Conservation (phyloP, 768 basidiomycete genomes). For the Cantharellus cinnabarinus region DNA sequence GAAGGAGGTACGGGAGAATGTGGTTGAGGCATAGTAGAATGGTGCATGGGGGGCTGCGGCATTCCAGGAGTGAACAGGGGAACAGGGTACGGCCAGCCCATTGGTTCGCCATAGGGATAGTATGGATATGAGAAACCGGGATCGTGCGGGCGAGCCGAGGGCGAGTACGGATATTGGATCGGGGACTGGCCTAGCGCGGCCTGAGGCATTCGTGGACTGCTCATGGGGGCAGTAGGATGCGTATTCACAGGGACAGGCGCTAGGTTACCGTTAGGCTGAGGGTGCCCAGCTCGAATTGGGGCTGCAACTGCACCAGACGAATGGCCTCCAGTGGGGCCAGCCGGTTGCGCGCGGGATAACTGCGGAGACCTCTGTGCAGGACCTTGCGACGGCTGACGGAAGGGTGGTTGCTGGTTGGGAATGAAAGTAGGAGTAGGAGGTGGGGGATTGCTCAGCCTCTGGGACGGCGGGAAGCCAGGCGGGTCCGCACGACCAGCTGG, state of each 20-base stretch:
- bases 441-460: not conserved
- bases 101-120: not conserved
- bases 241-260: not conserved
- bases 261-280: not conserved
- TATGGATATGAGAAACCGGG: not conserved
- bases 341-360: not conserved
- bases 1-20: not conserved
- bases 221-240: not conserved
- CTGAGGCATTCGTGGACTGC: not conserved
- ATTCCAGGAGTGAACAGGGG: not conserved
- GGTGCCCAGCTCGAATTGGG: not conserved
- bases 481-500: not conserved
- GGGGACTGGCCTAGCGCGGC: too few species aligned
- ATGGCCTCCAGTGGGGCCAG: not conserved
- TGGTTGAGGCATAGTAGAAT: not conserved
- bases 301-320: not conserved
- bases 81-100: not conserved
- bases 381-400: not conserved
- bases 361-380: not conserved
- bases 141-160: not conserved
- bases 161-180: not conserved
- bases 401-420: not conserved
- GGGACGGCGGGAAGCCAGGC: not conserved
- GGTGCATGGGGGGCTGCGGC: not conserved
- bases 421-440: not conserved